Conservation (phyloP, 2,329 filamentous ascomycete genomes). For the Fonsecaea monophora region DNA sequence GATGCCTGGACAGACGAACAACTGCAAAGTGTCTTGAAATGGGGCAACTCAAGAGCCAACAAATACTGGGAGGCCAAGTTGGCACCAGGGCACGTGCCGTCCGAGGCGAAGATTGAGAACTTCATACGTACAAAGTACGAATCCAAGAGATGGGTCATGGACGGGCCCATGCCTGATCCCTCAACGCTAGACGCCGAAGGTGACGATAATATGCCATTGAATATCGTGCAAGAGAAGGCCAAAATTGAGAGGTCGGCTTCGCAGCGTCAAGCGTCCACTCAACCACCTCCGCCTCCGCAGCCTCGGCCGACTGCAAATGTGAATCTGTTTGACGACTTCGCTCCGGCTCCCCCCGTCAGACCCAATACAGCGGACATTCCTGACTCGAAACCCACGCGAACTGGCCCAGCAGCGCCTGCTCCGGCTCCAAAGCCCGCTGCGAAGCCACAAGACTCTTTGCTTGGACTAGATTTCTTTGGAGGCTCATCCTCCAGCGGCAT, state of each 20-base stretch:
- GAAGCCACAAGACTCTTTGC: slow-evolving; percentile 77
- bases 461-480: slow-evolving; percentile 92
- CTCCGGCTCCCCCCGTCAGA: slow-evolving; percentile 65
- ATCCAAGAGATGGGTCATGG: slow-evolving; percentile 99
- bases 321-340: slow-evolving; percentile 83
- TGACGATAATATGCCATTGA: slow-evolving; percentile 80
- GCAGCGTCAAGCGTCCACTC: slow-evolving; percentile 54
- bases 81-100: slow-evolving; percentile 86
- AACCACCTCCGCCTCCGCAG: slow-evolving; percentile 40
- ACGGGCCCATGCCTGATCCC: slow-evolving; percentile 93
- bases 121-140: slow-evolving; percentile 99
- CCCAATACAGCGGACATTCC: slow-evolving; percentile 76
- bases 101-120: slow-evolving; percentile 98
- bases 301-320: slow-evolving; percentile 60
- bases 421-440: slow-evolving; percentile 58
- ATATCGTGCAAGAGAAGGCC: slow-evolving; percentile 72
- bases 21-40: slow-evolving; percentile 87
- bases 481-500: slow-evolving; percentile 70
- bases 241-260: slow-evolving; percentile 68
- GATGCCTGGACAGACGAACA: slow-evolving; percentile 99
- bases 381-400: slow-evolving; percentile 61
- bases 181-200: slow-evolving; percentile 80
- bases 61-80: slow-evolving; percentile 98
- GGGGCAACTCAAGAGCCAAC: slow-evolving; percentile 96
- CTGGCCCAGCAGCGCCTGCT: slow-evolving; percentile 71